Evolutionary conservation across 441 rosid species (phyloP), one percentile per base, ranked within the genome.

Genomic region (Rhodomyrtus psidioides): DNA sequence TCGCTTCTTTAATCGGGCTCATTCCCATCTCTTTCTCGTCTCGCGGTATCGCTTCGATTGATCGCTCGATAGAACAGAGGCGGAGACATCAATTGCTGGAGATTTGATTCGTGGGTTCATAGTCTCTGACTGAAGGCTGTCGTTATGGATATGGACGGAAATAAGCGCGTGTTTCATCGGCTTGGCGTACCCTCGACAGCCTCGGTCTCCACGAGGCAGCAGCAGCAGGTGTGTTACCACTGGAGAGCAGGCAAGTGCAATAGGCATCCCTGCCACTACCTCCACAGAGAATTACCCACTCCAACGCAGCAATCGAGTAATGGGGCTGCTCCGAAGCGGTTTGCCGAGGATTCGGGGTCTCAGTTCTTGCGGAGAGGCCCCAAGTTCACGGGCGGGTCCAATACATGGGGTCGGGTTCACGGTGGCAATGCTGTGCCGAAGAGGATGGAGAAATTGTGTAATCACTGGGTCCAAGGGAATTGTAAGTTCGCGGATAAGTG

Each of bases 241-340:
- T 96, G 99, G 99, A 91, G 95, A 86, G 96, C 98, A 16, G 99
- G 99, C 4, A 93, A 91, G 86, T 96, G 99, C 87, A 92, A 14
- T 62, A 90, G 98, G 1, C 87, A 46, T 55, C 98, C 96, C 2
- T 95, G 99, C 65, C 96, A 93, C 17, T 98, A n/a, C 85, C 90
- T 95, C 81, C 99, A 95, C 87, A 85, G 96, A 70, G 99, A 98
- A 87, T 88, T 95, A 86, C 95, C 95, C 90, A 88, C 4, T 93
- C 93, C 53, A 55, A 53, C 8, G n/a, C 86, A 34, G 81, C 83
- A 15, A 55, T 84, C 54, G 75, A 84, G 26, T 49, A 93, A 92
- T 84, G 93, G 93, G 17, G 82, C 85, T 42, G 81, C 90, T 5
- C 82, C 92, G 30, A 96, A 98, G 89, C 94, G 99, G 85, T 94